Conservation (phyloP, 2,329 filamentous ascomycete genomes). For the Lecanicillium sp. region DNA sequence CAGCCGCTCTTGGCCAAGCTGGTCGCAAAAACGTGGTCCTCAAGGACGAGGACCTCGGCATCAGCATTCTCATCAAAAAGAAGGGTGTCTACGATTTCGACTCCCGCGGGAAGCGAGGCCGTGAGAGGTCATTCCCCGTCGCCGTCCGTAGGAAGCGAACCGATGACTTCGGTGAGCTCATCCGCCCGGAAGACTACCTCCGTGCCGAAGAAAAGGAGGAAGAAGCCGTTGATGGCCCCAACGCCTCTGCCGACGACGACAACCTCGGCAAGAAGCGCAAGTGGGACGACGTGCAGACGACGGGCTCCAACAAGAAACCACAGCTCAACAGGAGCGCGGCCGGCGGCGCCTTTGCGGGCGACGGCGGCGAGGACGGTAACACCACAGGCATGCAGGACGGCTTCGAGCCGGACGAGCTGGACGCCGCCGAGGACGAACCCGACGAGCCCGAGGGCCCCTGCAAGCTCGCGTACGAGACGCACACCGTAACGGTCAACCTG, state of each 20-base stretch:
- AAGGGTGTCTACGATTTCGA: constrained; percentile 93
- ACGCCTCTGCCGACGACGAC: constrained; percentile 42
- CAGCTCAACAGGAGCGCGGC: constrained; percentile 40
- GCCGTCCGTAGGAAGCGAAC: constrained; percentile 70
- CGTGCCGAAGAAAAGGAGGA: constrained; percentile 85
- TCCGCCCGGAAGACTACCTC: constrained; percentile 88
- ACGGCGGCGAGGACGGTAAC: constrained; percentile 21
- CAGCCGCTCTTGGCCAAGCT: constrained; percentile 75
- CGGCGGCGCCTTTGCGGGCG: constrained; percentile 38
- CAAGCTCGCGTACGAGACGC: constrained; percentile 62
- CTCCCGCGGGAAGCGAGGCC: constrained; percentile 81
- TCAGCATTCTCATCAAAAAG: constrained; percentile 83
- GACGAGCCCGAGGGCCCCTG: constrained; percentile 58
- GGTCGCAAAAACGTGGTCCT: constrained; percentile 80
- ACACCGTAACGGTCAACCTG: constrained; percentile 62
- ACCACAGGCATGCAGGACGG: constrained; percentile 26
- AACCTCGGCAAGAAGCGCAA: constrained; percentile 86
- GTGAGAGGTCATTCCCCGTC: constrained; percentile 88
- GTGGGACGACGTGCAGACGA: constrained; percentile 63
- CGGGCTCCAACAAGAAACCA: constrained; percentile 53
- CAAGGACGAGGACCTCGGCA: constrained; percentile 83
- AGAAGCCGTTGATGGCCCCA: constrained; percentile 51
- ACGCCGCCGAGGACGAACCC: constrained; percentile 51
- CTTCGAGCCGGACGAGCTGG: constrained; percentile 48
- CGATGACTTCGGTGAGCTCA: constrained; percentile 92